Evolutionary conservation across 2,329 filamentous ascomycete species (phyloP), one percentile per base, ranked within the genome.

Genomic region (Pseudovirgaria hyperparasitica): DNA sequence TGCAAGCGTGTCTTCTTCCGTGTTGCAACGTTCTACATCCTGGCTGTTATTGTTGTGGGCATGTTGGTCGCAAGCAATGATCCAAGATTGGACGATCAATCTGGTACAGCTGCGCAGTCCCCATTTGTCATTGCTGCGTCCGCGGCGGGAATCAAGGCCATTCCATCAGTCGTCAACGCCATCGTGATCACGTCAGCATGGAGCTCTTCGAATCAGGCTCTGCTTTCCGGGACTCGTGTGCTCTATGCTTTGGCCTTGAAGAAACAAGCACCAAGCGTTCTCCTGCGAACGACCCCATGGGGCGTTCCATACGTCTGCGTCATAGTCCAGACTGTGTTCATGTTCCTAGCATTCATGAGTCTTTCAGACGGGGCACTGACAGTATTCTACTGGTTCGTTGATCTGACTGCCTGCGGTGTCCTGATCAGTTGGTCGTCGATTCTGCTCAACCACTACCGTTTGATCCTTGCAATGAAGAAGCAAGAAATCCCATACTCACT

Each of bases 341-440:
- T 43, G 39, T 43, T 39, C 26, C 26, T 45, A 15, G 41, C 39
- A 3, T 45, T 42, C 36, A 39, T 45, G 38, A 38, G 34, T 5
- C 26, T 45, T 13, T 41, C 36, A 5, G 32, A 57, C 15, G 57
- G 60, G 10, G 72, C 72, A 0, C 50, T 76, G 38, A 73, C 65
- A 0, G 73, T 76, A 5, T 79, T 79, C 38, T 73, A 61, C 49
- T 79, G 72, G 72, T 55, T 79, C 7, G 60, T 76, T 9, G 57
- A 69, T 27, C 45, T 79, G 21, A 76, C 72, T 1, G 63, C 72
- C 0, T 69, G 68, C 4, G 72, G 72, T 6, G 71, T 75, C 3
- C 44, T 80, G 23, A 60, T 79, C 5, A 72, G 67, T 2, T 80
- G 75, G 75, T 66, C 60, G 2, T 55, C 62, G 0, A 71, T 76